Percentiles rank a stretch among this genome's conserved stretches.
These are phyloP conservation scores for Nicotiana tomentosiformis DNA, from an alignment of 257 asterid species.

Conservation along the genomic window DNA sequence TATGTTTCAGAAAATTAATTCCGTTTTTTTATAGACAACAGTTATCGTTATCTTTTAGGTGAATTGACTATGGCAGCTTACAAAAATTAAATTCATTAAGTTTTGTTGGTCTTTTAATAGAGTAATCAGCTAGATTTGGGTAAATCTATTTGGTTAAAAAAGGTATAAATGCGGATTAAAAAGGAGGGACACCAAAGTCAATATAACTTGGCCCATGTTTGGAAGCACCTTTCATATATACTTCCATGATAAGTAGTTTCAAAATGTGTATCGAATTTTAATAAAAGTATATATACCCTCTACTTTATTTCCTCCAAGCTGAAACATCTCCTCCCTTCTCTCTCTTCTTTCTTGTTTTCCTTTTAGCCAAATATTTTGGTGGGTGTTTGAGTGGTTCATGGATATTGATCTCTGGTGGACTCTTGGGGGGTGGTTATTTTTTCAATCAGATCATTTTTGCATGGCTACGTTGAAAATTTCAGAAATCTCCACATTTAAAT, in stretches of 20 bases:
- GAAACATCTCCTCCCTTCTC: constrained; percentile 18
- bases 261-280: constrained; percentile 41
- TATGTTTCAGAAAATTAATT: too few relatives aligned
- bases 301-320: constrained; percentile 13
- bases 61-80: neutral
- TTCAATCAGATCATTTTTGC: constrained; percentile 36
- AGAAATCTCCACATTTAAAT: constrained; percentile 16
- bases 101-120: neutral
- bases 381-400: constrained; percentile 40
- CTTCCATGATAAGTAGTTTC: constrained; percentile 27
- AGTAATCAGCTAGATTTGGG: neutral
- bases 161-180: neutral
- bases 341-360: neutral
- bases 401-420: constrained; percentile 49
- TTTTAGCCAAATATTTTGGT: neutral
- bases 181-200: constrained; percentile 8
- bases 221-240: constrained; percentile 14
- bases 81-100: neutral
- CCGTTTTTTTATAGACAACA: too few relatives aligned
- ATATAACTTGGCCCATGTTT: neutral
- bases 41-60: too few relatives aligned
- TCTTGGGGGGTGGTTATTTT: constrained; percentile 48
- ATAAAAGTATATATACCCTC: constrained; percentile 20
- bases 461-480: constrained; percentile 49
- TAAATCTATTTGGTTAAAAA: neutral